Conservation (phyloP, 192 early-diverging fungal genomes). For the Backusella luteola region DNA sequence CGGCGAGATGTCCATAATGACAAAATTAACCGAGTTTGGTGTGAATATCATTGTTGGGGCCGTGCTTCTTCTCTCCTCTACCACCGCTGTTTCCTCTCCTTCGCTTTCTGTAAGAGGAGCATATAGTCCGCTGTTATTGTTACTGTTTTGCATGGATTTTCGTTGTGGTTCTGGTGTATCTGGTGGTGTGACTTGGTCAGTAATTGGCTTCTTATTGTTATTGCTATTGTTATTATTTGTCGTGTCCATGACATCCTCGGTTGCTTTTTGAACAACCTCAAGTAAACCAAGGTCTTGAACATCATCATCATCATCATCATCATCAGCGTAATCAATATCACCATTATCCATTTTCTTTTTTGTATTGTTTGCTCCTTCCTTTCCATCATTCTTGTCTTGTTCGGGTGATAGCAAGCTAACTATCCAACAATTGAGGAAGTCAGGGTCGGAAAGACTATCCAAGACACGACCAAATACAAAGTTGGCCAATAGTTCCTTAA, state of each 20-base stretch:
- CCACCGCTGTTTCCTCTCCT: neutral
- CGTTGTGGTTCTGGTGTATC: conserved; percentile 12
- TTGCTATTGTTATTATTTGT: neutral
- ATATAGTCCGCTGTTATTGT: neutral
- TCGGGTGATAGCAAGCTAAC: conserved; percentile 41
- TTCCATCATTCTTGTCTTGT: neutral
- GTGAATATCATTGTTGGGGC: conserved; percentile 13
- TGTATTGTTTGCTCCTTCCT: neutral
- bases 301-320: neutral
- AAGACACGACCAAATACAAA: conserved; percentile 46
- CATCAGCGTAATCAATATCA: neutral
- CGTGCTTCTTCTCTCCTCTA: neutral
- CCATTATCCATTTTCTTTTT: neutral
- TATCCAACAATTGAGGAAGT: conserved; percentile 51
- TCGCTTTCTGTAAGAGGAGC: neutral
- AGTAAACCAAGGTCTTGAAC: neutral
- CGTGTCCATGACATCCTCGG: conserved; percentile 25
- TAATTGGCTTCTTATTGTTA: neutral
- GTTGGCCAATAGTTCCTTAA: conserved; percentile 50
- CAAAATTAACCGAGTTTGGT: conserved; percentile 22
- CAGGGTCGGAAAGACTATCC: conserved; percentile 48
- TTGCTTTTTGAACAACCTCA: conserved; percentile 31
- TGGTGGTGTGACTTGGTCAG: neutral
- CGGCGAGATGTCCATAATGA: conserved; percentile 28
- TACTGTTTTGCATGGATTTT: neutral